Base-by-base conservation (phyloP, 495 filamentous ascomycete genomes). In the Aspergillus diversus region DNA sequence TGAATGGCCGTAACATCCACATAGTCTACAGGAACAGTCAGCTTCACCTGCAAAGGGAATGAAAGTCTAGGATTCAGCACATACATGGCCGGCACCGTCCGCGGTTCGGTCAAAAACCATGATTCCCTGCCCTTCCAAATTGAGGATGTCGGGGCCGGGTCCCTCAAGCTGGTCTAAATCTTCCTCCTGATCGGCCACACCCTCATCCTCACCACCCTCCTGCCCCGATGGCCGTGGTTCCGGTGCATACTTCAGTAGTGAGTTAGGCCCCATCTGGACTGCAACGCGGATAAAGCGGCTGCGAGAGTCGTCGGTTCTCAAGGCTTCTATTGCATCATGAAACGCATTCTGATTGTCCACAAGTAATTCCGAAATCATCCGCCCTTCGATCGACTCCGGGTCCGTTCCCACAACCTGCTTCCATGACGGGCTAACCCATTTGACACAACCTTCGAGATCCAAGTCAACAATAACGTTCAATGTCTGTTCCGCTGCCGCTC, bases 1-100 rank as follows among this genome's bases (percentile, higher is more conserved):
- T 86, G 74, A 92, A 93, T n/a, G 92, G 96, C 67, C 93, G 90
- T 59, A 99, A 85, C 92, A 98, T 98, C 95, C 95, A 99, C 95
- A 99, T 99, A 42, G 93, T 96, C 93, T 97, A 68, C 43, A 60
- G 16, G n/a, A 11, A 9, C 5, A 37, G 55, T 58, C 13, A 55
- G 46, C 16, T 27, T 31, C 35, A 16, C 15, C 12, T 42, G 11
- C 16, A 17, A 15, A 37, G 16, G 1, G 16, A 32, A 1, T 9
- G n/a, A 42, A 7, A n/a, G 7, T 49, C 21, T 17, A 34, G 33
- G 49, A 5, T 17, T 11, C 16, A 7, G 49, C 7, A 63, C 69
- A 47, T 67, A 97, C 93, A 81, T 98, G 94, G 68, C 92, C 95
- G 65, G 92, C 88, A 50, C 88, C 90, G 56, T 92, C 73, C 46